These are phyloP conservation scores for Paecilomyces sp. DNA, from an alignment of 2,329 filamentous ascomycete genomes.

Conservation along the genomic window DNA sequence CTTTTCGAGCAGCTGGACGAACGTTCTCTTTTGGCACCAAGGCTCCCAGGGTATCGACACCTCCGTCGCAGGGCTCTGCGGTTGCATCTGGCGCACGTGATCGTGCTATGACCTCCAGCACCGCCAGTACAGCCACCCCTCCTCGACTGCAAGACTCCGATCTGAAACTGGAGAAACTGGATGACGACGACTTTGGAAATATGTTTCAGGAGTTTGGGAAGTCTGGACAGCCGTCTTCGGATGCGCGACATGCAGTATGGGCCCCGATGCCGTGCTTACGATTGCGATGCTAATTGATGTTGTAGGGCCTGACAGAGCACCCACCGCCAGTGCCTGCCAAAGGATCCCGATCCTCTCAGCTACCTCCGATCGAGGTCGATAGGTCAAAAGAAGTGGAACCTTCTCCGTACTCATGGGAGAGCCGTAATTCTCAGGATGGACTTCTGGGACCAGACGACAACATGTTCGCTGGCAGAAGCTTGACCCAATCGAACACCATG, in stretches of 20 bases:
- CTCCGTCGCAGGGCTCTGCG: slow-evolving; percentile 13
- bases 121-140: slow-evolving; percentile 44
- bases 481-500: slow-evolving; percentile 5
- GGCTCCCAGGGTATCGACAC: slow-evolving; percentile 12
- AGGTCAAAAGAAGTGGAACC: slow-evolving; percentile 37
- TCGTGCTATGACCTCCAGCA: slow-evolving; percentile 45
- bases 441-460: slow-evolving; percentile 35
- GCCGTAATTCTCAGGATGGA: slow-evolving; percentile 44
- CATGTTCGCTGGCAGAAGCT: slow-evolving; percentile 1
- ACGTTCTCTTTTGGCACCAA: slow-evolving; percentile 49
- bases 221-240: slow-evolving; percentile 17
- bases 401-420: slow-evolving; percentile 47
- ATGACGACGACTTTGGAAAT: slow-evolving; percentile 42
- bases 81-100: slow-evolving; percentile 26
- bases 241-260: slow-evolving; percentile 1
- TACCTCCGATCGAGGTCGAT: slow-evolving; percentile 39
- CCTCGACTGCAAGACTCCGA: slow-evolving; percentile 44
- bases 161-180: slow-evolving; percentile 32
- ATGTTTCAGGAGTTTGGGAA: slow-evolving; percentile 45
- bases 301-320: slow-evolving; percentile 10
- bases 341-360: slow-evolving; percentile 19
- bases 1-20: slow-evolving; percentile 40
- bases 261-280: neutral
- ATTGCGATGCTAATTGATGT: neutral
- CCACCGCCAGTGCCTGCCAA: slow-evolving; percentile 13